Conservation (phyloP, 495 filamentous ascomycete genomes). For the Acidomyces sp. region DNA sequence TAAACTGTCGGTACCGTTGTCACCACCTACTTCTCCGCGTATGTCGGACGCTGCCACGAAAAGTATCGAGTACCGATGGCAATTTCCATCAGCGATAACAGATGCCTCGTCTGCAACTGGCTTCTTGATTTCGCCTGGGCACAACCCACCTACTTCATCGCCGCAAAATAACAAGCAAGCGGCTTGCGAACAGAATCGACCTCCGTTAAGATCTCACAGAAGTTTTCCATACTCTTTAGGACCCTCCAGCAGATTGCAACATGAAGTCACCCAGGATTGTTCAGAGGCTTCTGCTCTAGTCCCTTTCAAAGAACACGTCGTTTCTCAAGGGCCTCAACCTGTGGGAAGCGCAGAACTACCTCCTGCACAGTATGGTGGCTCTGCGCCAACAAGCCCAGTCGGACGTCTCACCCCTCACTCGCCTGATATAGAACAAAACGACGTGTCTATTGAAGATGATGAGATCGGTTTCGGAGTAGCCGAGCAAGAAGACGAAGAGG, state of each 20-base stretch:
- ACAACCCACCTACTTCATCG: conserved; percentile 22
- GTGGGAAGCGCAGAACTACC: conserved; percentile 5
- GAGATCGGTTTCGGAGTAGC: conserved; percentile 27
- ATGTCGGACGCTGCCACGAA: conserved; percentile 16
- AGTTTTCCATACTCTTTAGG: conserved; percentile 29
- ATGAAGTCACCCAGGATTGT: background rate
- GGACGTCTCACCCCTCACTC: conserved; percentile 26
- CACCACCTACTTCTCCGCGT: conserved; percentile 19
- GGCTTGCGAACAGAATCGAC: background rate
- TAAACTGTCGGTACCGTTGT: conserved; percentile 9
- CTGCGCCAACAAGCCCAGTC: conserved; percentile 29
- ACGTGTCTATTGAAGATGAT: conserved; percentile 19
- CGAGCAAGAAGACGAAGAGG: conserved; percentile 41
- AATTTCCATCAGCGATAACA: conserved; percentile 1
- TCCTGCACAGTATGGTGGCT: conserved; percentile 14
- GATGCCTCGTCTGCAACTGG: conserved; percentile 22
- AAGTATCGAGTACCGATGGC: conserved; percentile 9
- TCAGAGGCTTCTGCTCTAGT: background rate
- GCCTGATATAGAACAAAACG: conserved; percentile 14
- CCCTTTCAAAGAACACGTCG: conserved; percentile 1
- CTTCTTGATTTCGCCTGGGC: conserved; percentile 23
- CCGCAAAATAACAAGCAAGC: conserved; percentile 20
- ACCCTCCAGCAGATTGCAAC: conserved; percentile 18
- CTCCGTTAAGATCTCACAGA: conserved; percentile 26
- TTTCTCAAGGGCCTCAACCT: conserved; percentile 12